Percentiles rank a stretch among this genome's conserved stretches.
Evolutionary conservation across 495 filamentous ascomycete genomes (phyloP).

Genomic region (Aspergillus diversus): DNA sequence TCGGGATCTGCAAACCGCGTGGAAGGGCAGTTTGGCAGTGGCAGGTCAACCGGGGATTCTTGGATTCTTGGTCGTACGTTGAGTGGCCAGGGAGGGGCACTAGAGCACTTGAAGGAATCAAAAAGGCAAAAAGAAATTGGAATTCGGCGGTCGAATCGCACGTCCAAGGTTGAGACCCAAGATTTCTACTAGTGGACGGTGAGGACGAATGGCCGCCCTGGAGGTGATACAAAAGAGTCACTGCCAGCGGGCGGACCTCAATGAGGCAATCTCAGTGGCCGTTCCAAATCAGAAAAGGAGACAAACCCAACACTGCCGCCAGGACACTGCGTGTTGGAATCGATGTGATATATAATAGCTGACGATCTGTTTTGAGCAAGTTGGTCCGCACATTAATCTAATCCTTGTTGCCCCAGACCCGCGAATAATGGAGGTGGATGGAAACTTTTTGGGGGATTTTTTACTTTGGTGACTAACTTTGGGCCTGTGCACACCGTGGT

Average conservation of each 20-base stretch:
- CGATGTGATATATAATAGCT: background rate
- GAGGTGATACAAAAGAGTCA: conserved; percentile 5
- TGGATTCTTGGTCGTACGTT: conserved; percentile 2
- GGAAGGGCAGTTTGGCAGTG: conserved; percentile 7
- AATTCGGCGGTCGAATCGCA: conserved; percentile 19
- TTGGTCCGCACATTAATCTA: background rate
- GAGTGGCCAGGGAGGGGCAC: conserved; percentile 8
- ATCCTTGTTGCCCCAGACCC: background rate
- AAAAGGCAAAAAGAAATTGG: conserved; percentile 3
- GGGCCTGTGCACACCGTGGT: background rate
- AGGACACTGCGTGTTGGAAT: background rate
- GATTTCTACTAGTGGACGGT: conserved; percentile 5
- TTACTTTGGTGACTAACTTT: background rate
- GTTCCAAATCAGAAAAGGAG: conserved; percentile 23
- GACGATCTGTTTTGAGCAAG: background rate
- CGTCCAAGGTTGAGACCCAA: conserved; percentile 7
- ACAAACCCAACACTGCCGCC: background rate
- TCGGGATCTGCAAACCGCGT: conserved; percentile 23
- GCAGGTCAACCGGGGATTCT: conserved; percentile 13
- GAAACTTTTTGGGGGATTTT: background rate
- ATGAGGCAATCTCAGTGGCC: background rate
- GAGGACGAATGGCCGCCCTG: conserved; percentile 10
- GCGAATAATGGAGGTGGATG: background rate
- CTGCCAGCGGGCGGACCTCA: background rate
- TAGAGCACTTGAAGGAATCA: conserved; percentile 1